Conservation (phyloP, 2,329 filamentous ascomycete genomes). For the Chrysoporthe cubensis region DNA sequence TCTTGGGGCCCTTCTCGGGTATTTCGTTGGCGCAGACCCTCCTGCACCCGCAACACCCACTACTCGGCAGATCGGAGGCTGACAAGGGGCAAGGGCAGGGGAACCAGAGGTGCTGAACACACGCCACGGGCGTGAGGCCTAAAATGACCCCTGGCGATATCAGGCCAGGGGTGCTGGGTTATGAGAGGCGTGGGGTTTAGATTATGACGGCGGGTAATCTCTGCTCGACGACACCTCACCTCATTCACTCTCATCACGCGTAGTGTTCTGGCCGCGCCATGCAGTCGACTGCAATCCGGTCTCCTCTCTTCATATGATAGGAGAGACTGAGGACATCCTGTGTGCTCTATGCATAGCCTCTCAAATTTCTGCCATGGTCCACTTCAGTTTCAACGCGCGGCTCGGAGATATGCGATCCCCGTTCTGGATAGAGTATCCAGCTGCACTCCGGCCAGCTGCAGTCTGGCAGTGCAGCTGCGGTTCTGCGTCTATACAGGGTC, state of each 20-base stretch:
- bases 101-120: background rate
- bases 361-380: too few relatives aligned
- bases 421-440: background rate
- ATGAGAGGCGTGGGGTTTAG: background rate
- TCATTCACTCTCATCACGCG: background rate
- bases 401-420: too few relatives aligned
- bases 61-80: constrained; percentile 16
- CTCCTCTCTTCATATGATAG: too few relatives aligned
- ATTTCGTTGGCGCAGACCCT: constrained; percentile 19
- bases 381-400: too few relatives aligned
- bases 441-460: background rate
- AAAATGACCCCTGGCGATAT: constrained; percentile 7
- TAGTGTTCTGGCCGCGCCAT: too few relatives aligned
- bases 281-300: background rate
- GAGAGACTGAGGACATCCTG: too few relatives aligned
- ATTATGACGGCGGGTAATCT: background rate
- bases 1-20: constrained; percentile 15
- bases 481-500: too few relatives aligned
- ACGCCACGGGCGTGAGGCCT: background rate
- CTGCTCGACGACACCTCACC: background rate
- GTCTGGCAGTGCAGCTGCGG: background rate
- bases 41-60: background rate
- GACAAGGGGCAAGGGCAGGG: background rate
- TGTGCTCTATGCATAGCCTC: too few relatives aligned
- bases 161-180: constrained; percentile 8